These are phyloP conservation scores for Chlorella ohadii DNA, from an alignment of 139 green algal species.

Conservation along the genomic window DNA sequence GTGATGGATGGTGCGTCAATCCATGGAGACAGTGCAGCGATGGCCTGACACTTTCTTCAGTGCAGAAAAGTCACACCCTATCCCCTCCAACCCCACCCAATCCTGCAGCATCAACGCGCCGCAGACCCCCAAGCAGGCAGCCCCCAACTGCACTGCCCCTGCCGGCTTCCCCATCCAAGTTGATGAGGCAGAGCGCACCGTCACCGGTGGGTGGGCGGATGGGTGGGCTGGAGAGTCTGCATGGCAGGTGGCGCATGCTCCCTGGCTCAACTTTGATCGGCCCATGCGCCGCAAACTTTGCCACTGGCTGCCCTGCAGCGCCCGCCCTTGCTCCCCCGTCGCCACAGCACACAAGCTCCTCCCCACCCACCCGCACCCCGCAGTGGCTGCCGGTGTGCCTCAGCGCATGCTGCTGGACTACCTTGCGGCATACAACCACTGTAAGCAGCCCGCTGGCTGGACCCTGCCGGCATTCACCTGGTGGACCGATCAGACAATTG, in stretches of 20 bases:
- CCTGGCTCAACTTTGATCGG: no score
- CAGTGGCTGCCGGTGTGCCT: slow-evolving; percentile 71
- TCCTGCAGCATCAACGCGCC: slow-evolving; percentile 19
- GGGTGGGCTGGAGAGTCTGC: background rate
- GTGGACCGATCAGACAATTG: slow-evolving; percentile 87
- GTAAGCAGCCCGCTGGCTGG: slow-evolving; percentile 62
- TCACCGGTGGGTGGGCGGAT: background rate
- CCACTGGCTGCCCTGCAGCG: no score
- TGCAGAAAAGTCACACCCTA: no score
- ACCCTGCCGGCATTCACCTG: slow-evolving; percentile 77
- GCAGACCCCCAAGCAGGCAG: background rate
- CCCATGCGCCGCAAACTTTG: no score
- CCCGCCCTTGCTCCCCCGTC: no score
- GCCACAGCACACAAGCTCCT: no score
- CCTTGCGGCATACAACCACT: slow-evolving; percentile 70
- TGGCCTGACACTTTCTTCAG: no score
- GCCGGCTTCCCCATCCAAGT: slow-evolving; percentile 52
- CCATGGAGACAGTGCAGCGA: no score
- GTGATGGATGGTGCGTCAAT: no score
- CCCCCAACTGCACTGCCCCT: background rate
- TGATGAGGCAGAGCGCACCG: background rate
- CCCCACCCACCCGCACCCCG: no score
- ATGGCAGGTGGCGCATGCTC: no score
- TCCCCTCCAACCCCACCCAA: background rate
- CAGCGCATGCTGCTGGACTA: slow-evolving; percentile 79